phyloP scores from a whole-genome alignment of 345 rosid species.

The Rhodomyrtus tomentosa region DNA sequence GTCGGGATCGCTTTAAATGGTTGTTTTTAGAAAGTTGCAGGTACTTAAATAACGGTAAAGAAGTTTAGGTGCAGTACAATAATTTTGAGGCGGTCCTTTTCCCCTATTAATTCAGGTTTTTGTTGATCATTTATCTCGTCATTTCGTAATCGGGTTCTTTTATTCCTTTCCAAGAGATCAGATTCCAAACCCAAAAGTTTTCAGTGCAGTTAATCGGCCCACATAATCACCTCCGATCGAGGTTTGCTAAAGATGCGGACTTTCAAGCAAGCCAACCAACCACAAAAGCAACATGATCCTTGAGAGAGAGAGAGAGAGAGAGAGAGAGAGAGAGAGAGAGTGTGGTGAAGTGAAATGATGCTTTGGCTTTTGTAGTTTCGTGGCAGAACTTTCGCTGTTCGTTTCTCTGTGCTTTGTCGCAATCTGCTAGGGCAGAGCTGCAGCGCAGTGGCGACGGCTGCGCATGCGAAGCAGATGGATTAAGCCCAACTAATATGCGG shows the following conservation, averaged over 20 bases:
- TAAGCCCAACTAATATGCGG: not conserved
- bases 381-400: not conserved
- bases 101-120: not conserved
- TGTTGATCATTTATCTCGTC: not conserved
- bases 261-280: not conserved
- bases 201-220: not conserved
- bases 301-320: too few species aligned
- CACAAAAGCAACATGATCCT: not conserved
- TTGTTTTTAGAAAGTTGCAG: too few species aligned
- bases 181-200: not conserved
- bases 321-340: not conserved
- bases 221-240: not conserved
- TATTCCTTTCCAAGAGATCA: not conserved
- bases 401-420: not conserved
- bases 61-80: rapidly evolving
- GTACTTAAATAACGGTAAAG: rapidly evolving
- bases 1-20: not conserved
- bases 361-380: not conserved
- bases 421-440: too few species aligned
- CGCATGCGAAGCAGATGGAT: not conserved
- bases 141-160: not conserved
- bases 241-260: not conserved
- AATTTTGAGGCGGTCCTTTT: not conserved
- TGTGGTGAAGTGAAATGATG: not conserved
- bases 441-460: not conserved